These are phyloP conservation scores for Suillus decipiens DNA, from an alignment of 768 basidiomycete species.

Conservation along the genomic window DNA sequence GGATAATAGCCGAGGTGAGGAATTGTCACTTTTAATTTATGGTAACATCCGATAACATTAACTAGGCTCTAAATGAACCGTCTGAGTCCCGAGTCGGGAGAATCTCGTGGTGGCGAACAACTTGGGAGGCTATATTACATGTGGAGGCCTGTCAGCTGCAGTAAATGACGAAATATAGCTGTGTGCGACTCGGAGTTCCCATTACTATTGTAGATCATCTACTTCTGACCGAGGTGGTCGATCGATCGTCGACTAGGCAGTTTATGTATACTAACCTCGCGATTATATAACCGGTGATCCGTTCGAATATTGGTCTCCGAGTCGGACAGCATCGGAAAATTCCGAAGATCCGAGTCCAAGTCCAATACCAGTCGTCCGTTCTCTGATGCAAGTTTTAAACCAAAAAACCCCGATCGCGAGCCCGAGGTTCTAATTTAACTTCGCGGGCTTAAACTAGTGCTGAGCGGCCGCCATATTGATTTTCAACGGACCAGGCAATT, in stretches of 20 bases:
- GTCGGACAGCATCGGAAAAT: too few species aligned
- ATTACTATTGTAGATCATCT: neutral
- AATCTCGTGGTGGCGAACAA: neutral
- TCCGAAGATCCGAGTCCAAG: too few species aligned
- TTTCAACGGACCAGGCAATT: neutral
- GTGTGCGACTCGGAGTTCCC: neutral
- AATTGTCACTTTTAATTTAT: neutral
- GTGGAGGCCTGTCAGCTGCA: neutral
- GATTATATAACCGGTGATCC: too few species aligned
- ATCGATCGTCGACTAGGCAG: neutral
- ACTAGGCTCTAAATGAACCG: too few species aligned
- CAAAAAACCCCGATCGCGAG: too few species aligned
- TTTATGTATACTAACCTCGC: neutral
- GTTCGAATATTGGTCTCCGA: too few species aligned
- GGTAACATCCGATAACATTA: neutral
- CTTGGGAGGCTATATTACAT: neutral
- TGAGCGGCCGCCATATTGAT: neutral
- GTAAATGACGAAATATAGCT: neutral
- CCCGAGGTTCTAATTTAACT: too few species aligned
- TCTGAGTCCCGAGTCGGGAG: neutral
- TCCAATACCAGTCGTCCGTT: too few species aligned
- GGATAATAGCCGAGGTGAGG: neutral
- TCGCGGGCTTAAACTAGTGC: neutral
- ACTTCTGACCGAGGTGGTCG: neutral
- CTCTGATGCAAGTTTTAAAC: too few species aligned